Conservation (phyloP, 2,329 filamentous ascomycete species). For the Nakataea oryzae region DNA sequence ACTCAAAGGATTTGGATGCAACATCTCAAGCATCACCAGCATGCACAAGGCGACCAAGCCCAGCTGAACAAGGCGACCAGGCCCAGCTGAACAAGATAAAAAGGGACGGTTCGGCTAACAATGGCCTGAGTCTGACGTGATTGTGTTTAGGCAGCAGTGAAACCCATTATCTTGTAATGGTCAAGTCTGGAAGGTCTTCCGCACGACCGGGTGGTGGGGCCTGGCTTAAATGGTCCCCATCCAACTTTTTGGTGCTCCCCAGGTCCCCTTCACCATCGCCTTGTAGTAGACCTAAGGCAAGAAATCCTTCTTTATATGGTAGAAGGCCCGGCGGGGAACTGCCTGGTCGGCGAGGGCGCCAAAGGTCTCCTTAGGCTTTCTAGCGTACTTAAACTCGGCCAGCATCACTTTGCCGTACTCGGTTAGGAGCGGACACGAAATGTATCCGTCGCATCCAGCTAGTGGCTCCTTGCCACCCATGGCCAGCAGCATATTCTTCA, state of each 20-base stretch:
- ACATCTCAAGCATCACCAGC: too few relatives aligned
- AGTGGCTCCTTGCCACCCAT: slow-evolving; percentile 22
- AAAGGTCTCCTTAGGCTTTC: slow-evolving; percentile 33
- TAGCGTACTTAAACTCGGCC: slow-evolving; percentile 36
- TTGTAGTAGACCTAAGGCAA: slow-evolving; percentile 47
- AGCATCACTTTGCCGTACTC: slow-evolving; percentile 33
- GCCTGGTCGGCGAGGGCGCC: slow-evolving; percentile 23
- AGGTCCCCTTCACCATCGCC: slow-evolving; percentile 42
- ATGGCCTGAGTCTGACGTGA: too few relatives aligned
- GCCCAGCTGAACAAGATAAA: too few relatives aligned
- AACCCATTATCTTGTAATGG: too few relatives aligned
- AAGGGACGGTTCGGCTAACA: too few relatives aligned
- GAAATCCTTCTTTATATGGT: slow-evolving; percentile 33
- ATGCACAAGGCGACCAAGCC: too few relatives aligned
- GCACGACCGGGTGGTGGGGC: too few relatives aligned
- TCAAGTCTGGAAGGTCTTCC: too few relatives aligned
- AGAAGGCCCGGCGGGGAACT: slow-evolving; percentile 24
- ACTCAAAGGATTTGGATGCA: too few relatives aligned
- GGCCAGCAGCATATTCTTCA: slow-evolving; percentile 26
- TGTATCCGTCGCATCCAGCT: slow-evolving; percentile 29
- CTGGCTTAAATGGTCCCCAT: too few relatives aligned
- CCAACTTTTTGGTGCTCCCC: slow-evolving; percentile 40
- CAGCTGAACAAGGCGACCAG: too few relatives aligned
- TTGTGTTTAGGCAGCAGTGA: too few relatives aligned
- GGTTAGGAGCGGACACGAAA: slow-evolving; percentile 33